Conservation (phyloP, 2,329 filamentous ascomycete species). For the Trichoderma atroviride region DNA sequence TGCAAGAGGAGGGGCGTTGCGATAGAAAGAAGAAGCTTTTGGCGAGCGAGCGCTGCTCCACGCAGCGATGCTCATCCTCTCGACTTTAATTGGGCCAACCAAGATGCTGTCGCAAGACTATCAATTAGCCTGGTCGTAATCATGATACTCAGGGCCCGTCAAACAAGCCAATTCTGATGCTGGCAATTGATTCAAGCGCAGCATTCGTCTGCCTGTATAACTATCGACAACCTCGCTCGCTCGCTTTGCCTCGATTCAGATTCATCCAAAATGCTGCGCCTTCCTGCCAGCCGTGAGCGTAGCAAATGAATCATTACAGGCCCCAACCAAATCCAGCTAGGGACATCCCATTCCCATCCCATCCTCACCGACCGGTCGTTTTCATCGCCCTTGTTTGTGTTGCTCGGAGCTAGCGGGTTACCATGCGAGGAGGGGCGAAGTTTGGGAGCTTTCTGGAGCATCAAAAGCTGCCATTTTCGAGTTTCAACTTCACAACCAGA, state of each 20-base stretch:
- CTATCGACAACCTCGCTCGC: background rate
- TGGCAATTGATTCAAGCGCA: background rate
- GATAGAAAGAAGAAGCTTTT: slow-evolving; percentile 25
- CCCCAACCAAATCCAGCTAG: background rate
- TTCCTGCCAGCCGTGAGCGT: slow-evolving; percentile 10
- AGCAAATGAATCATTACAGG: slow-evolving; percentile 15
- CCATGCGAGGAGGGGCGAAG: slow-evolving; percentile 31
- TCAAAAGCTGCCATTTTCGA: slow-evolving; percentile 4
- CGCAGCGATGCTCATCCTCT: background rate
- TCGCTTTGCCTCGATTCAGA: slow-evolving; percentile 11
- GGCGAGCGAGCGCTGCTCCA: background rate
- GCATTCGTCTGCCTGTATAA: background rate
- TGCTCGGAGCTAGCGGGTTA: slow-evolving; percentile 29
- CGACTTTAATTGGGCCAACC: background rate
- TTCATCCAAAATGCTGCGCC: background rate
- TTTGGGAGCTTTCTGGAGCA: slow-evolving; percentile 23
- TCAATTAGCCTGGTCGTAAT: background rate
- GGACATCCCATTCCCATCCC: slow-evolving; percentile 13
- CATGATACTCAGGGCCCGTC: background rate
- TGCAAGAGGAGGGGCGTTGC: slow-evolving; percentile 18
- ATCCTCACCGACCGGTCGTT: slow-evolving; percentile 23
- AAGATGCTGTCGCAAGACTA: background rate
- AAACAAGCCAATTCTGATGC: background rate
- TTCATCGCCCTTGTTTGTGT: slow-evolving; percentile 19
- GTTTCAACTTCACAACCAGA: slow-evolving; percentile 31